Base-by-base conservation (phyloP, 2,329 filamentous ascomycete genomes). In the Aspergillus latus region DNA sequence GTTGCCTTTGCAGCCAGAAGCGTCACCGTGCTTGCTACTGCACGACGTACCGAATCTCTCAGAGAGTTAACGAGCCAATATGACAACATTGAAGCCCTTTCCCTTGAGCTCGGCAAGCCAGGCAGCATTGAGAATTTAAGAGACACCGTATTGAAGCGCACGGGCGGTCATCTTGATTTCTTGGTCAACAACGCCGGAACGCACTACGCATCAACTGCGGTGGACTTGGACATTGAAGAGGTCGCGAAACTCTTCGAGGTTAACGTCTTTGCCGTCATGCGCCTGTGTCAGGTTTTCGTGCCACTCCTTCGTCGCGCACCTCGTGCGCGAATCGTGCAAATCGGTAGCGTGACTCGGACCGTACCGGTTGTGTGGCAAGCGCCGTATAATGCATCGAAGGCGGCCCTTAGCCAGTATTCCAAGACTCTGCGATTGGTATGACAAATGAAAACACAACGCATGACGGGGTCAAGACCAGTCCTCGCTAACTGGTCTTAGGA, bases 311-410 rank as follows among this genome's bases (percentile, higher is more conserved):
- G 59, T 21, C 51, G 28, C 3, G 55, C 61, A 15, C 37, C 36
- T 3, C 51, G 52, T 6, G 26, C 26, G 26, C 60, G 52, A 9
- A 64, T 64, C 40, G 62, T 62, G 52, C 62, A 64, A 47, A 61
- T 64, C 40, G 60, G 58, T 13, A 64, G 61, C 10, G 61, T 63
- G 21, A 63, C 61, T 3, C 49, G 61, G 34, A 30, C 30, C 30
- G 16, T 45, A 10, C 49, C 49, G 6, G 15, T 52, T 9, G 49
- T 45, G 2, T 52, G 49, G 49, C 49, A 52, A 15, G 29, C 13
- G 2, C 9, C 49, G 2, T 52, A 52, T 37, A 52, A 52, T 29
- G 49, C 49, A 4, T 52, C 49, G 29, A 52, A 52, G 49, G 49
- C 49, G 39, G 49, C 49, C 1, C 49, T 52, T 4, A 52, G 49